phyloP scores from a whole-genome alignment of 352 stramenopile genomes.

The Phytophthora sp. region DNA sequence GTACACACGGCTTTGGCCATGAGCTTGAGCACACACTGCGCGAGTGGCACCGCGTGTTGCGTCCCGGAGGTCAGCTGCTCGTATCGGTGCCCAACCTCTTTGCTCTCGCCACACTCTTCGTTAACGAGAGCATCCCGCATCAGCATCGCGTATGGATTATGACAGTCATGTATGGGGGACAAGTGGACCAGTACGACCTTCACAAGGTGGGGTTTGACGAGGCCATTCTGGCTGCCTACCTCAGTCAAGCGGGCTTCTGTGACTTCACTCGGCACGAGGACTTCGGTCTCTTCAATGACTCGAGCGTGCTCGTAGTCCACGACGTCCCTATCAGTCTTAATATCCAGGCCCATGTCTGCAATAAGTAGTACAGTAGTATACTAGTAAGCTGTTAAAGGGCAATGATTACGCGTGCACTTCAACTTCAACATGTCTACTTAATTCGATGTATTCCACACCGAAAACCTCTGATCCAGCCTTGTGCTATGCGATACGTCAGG shows the following conservation, averaged over 20 bases:
- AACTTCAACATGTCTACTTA: constrained; percentile 18
- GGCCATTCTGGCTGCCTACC: constrained; percentile 51
- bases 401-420: constrained; percentile 6
- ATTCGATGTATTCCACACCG: constrained; percentile 5
- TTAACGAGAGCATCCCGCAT: constrained; percentile 56
- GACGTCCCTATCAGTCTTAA: constrained; percentile 72
- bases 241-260: constrained; percentile 63
- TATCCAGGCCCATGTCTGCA: constrained; percentile 41
- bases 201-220: constrained; percentile 83
- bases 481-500: constrained; percentile 1
- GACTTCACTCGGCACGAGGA: constrained; percentile 47
- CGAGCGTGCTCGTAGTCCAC: constrained; percentile 50
- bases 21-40: constrained; percentile 57
- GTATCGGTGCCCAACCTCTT: constrained; percentile 74
- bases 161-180: constrained; percentile 76
- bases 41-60: constrained; percentile 78
- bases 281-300: constrained; percentile 68
- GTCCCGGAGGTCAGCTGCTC: constrained; percentile 58
- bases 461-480: constrained; percentile 4
- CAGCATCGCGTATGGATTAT: constrained; percentile 70
- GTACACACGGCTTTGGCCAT: constrained; percentile 55
- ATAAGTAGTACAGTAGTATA: constrained; percentile 9
- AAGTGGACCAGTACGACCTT: constrained; percentile 71
- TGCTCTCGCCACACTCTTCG: constrained; percentile 63
- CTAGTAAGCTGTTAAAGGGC: no score